These are phyloP conservation scores for Penicillium rolfsii DNA, from an alignment of 2,329 filamentous ascomycete species.

Conservation along the genomic window DNA sequence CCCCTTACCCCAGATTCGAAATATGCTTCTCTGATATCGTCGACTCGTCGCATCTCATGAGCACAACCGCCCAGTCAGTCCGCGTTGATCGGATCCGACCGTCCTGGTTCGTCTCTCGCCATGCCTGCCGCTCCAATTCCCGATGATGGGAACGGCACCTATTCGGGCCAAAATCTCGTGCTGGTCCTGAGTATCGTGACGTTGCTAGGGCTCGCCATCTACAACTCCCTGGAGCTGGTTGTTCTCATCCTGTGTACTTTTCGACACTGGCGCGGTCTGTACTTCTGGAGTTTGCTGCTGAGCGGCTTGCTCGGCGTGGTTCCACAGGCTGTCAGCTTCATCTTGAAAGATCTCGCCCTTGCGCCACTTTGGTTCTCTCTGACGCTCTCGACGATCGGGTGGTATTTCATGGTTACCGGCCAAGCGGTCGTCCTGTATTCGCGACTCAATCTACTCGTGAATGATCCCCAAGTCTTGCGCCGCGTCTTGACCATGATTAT, in stretches of 20 bases:
- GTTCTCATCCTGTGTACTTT: constrained; percentile 4
- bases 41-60: constrained; percentile 8
- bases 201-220: constrained; percentile 5
- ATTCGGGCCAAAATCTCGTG: constrained; percentile 1
- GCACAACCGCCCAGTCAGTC: not conserved
- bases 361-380: constrained; percentile 31
- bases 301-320: constrained; percentile 17
- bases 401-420: constrained; percentile 49
- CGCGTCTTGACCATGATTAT: constrained; percentile 19
- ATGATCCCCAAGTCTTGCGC: constrained; percentile 13
- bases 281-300: constrained; percentile 11
- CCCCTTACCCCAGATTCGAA: not conserved
- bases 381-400: constrained; percentile 50
- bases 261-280: constrained; percentile 6
- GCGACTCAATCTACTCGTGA: constrained; percentile 13
- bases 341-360: constrained; percentile 33
- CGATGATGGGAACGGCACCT: not conserved
- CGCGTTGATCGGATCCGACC: constrained; percentile 7
- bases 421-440: constrained; percentile 18
- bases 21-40: not conserved
- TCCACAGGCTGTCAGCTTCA: constrained; percentile 35
- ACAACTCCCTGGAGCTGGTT: constrained; percentile 8
- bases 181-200: not conserved
- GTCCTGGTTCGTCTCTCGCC: not conserved
- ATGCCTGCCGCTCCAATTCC: not conserved